Evolutionary conservation across 768 basidiomycete genomes (phyloP), one percentile per base, ranked within the genome.

Genomic region (Pulveroboletus sp.): DNA sequence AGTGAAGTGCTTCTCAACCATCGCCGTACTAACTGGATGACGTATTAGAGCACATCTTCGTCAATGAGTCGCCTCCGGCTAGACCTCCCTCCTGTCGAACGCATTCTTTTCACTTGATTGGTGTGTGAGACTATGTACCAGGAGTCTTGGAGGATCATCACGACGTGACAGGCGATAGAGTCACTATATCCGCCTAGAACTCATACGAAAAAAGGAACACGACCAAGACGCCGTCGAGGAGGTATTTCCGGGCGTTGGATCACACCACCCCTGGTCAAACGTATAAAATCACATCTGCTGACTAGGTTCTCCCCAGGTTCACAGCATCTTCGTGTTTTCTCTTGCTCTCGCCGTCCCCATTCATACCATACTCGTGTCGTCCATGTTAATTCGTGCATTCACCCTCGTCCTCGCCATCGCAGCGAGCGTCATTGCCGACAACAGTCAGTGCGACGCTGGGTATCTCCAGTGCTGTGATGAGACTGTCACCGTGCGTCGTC

Each of bases 331-430:
- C 22, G 6, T 10, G 3, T 34, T 17, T 38, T 26, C 47, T 44
- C 17, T 27, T n/a, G 53, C 29, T 22, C 23, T 30, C 9, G 34
- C 14, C 27, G 14, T 17, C 13, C 11, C 16, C n/a, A n/a, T n/a
- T 17, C 7, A 10, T 9, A 9, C 16, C 48, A 2, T 10, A n/a
- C n/a, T n/a, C n/a, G n/a, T n/a, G n/a, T n/a, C n/a, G n/a, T n/a
- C n/a, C 41, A 63, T 64, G 62, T 50, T 62, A 31, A 2, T 53
- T 22, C 47, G 49, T 26, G 30, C 19, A 8, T 55, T 41, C 5
- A 36, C 41, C 40, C 6, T 62, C 40, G 30, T 58, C 37, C 43
- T 63, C 5, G 51, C 53, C 17, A 23, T 53, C 31, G 49, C 31
- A 36, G 53, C 62, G 5, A 14, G 38, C 35, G 45, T 5, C 43